Conservation (phyloP, 108 stramenopile species). For the Pseudonitzschia pungens region DNA sequence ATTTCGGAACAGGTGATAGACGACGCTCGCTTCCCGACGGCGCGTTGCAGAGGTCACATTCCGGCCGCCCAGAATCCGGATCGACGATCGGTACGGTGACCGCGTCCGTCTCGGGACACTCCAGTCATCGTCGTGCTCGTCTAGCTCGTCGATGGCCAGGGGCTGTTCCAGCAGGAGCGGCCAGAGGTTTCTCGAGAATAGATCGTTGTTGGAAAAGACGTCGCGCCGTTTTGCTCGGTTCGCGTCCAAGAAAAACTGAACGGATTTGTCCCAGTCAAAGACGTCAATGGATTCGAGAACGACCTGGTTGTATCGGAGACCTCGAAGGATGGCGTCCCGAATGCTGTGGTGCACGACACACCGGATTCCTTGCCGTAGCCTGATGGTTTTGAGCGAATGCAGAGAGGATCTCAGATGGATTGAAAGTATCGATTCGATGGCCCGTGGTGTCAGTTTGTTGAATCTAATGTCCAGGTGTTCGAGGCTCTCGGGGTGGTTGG, state of each 20-base stretch:
- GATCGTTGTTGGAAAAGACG: background rate
- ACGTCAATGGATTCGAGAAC: constrained; percentile 10
- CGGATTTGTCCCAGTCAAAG: constrained; percentile 8
- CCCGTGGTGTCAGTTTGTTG: background rate
- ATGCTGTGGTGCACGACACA: background rate
- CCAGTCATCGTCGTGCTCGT: background rate
- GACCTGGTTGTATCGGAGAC: background rate
- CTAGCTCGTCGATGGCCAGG: background rate
- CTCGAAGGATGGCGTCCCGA: constrained; percentile 5
- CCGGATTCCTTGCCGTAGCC: constrained; percentile 6
- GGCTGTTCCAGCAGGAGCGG: constrained; percentile 8
- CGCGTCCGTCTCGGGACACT: background rate
- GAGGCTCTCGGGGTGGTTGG: constrained; percentile 7
- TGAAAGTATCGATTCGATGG: background rate
- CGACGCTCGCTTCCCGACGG: background rate
- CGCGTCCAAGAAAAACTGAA: constrained; percentile 2
- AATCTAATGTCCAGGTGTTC: constrained; percentile 7
- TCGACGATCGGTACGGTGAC: too few species aligned
- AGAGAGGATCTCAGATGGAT: constrained; percentile 5
- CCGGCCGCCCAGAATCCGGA: too few species aligned
- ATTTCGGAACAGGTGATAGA: constrained; percentile 18
- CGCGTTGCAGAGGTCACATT: too few species aligned
- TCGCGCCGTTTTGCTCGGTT: background rate
- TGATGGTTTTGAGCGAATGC: background rate
- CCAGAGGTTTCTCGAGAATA: background rate